These are phyloP conservation scores for Beta vulgaris DNA, from an alignment of 148 eudicot genomes.

Conservation along the genomic window DNA sequence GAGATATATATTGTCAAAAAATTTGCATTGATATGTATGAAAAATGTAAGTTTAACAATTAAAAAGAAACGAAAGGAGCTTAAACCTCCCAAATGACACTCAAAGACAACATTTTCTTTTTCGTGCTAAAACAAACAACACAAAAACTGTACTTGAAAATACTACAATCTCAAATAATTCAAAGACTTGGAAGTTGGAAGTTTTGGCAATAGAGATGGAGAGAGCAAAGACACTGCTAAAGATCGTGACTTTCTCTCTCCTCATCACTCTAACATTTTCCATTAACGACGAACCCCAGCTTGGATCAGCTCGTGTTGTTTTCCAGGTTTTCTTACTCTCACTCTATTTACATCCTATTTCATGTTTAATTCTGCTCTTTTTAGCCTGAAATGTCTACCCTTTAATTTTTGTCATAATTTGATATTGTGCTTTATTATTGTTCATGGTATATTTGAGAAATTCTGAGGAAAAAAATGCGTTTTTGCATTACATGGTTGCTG, in stretches of 20 bases:
- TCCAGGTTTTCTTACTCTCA: conserved; percentile 27
- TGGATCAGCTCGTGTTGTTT: conserved; percentile 45
- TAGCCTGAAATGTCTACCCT: neutral
- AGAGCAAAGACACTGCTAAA: neutral
- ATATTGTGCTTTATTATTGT: neutral
- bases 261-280: conserved; percentile 4
- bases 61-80: no score
- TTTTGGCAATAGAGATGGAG: conserved; percentile 4
- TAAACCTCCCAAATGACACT: no score
- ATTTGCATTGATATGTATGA: no score
- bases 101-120: no score
- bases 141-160: no score
- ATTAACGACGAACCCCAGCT: conserved; percentile 30
- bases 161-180: neutral
- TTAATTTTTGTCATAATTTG: neutral
- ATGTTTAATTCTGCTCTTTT: neutral
- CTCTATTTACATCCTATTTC: neutral
- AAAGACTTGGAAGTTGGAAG: neutral
- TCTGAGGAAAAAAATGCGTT: neutral
- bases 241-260: conserved; percentile 8
- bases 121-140: no score
- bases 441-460: neutral
- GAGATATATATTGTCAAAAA: no score
- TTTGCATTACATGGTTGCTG: no score
- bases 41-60: no score